Conservation (phyloP, 2,329 filamentous ascomycete species). For the Xylariaceae sp. region DNA sequence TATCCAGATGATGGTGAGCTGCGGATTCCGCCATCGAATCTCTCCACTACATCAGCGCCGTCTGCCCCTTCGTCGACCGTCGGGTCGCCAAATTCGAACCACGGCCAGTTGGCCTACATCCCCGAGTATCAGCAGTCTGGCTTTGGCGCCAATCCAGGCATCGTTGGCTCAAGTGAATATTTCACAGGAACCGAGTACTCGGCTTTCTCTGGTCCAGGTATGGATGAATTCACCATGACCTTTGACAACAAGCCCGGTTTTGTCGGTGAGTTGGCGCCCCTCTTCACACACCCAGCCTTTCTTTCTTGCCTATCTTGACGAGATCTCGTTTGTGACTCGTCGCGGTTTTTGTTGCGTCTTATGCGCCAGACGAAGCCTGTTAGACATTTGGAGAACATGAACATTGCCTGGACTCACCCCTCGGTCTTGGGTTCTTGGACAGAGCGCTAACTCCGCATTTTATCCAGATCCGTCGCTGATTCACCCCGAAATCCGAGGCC, state of each 20-base stretch:
- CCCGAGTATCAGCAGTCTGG: conserved; percentile 53
- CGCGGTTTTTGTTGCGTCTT: no score
- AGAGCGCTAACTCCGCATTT: conserved; percentile 29
- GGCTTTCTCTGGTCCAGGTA: conserved; percentile 41
- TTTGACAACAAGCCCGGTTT: conserved; percentile 48
- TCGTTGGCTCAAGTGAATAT: conserved; percentile 55
- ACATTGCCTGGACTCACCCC: no score
- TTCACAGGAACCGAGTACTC: conserved; percentile 51
- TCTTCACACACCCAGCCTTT: conserved; percentile 14
- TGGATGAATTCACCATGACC: conserved; percentile 47
- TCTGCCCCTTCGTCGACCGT: conserved; percentile 65
- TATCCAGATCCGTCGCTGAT: conserved; percentile 52
- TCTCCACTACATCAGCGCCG: conserved; percentile 56
- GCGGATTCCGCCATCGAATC: conserved; percentile 50
- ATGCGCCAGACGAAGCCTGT: no score
- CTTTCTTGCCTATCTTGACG: neutral
- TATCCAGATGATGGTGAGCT: conserved; percentile 49
- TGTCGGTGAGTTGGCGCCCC: conserved; percentile 51
- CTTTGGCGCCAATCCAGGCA: conserved; percentile 58
- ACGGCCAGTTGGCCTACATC: conserved; percentile 52
- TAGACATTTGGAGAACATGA: no score
- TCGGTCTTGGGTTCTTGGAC: conserved; percentile 8
- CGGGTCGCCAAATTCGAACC: conserved; percentile 62
- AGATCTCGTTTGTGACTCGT: no score
- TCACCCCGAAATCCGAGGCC: conserved; percentile 48